Base-by-base conservation (phyloP, 139 green algal genomes). In the Chlamydomonas incerta region DNA sequence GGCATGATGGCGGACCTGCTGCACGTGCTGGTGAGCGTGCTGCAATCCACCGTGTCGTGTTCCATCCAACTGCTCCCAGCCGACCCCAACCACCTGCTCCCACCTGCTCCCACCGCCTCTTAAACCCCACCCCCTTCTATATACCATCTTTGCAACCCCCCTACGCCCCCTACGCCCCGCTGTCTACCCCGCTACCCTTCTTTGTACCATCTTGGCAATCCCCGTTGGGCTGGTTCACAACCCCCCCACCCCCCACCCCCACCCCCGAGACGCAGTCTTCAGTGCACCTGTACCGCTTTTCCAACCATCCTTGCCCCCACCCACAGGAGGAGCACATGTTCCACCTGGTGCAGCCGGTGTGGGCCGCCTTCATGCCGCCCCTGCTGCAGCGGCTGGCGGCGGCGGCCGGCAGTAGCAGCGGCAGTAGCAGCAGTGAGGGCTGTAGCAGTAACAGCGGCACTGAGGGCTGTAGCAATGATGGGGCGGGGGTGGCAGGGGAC, bases 241-340 rank as follows among this genome's bases (percentile, higher is more conserved):
- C 11, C 15, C 4, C 3, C 17, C 24, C 60, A n/a, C 18, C 24
- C 8, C 23, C 24, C 60, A 31, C 60, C 26, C 11, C 60, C 23
- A 66, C 46, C 9, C n/a, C 13, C 14, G 29, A 21, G 73, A 26
- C 33, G 5, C 3, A 4, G 11, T 33, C 21, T 37, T 4, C 69
- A 2, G 8, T n/a, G n/a, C n/a, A n/a, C n/a, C n/a, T n/a, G n/a
- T n/a, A n/a, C n/a, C n/a, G n/a, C n/a, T n/a, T n/a, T 33, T 33
- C 33, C 33, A 37, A 55, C 69, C 37, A 6, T 17, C 57, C 35
- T 15, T 62, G 29, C 24, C 33, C 1, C 8, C 46, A 1, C 21
- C 31, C 63, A 3, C 86, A 87, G 79, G 86, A 90, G 86, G 75
- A 90, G 79, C 72, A 87, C 71, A 83, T 90, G 58, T 72, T 84